phyloP scores from a whole-genome alignment of 805 yeast genomes.

The Geotrichum ghanense region DNA sequence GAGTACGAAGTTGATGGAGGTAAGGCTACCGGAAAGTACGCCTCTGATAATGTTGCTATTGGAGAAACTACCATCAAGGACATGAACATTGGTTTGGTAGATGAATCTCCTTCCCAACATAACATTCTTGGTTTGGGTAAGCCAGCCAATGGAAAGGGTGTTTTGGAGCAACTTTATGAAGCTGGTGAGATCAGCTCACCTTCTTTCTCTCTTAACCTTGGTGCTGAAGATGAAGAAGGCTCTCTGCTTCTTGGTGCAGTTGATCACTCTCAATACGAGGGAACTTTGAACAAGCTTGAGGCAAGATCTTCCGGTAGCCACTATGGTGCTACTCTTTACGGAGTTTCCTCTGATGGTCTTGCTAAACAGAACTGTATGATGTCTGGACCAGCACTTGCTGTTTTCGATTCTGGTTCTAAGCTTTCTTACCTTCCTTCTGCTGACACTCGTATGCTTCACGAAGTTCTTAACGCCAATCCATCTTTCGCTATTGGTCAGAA shows the following conservation, averaged over 20 bases:
- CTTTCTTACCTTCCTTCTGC: constrained; percentile 35
- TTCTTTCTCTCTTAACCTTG: constrained; percentile 17
- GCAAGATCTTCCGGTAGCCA: background rate
- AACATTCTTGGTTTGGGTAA: constrained; percentile 18
- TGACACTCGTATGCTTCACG: constrained; percentile 24
- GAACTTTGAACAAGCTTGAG: constrained; percentile 28
- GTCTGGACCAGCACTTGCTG: constrained; percentile 24
- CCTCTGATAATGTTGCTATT: constrained; percentile 18
- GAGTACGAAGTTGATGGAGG: constrained; percentile 30
- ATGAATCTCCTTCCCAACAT: constrained; percentile 13
- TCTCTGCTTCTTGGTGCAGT: constrained; percentile 42
- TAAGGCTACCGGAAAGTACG: constrained; percentile 24
- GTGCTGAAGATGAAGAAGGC: constrained; percentile 15
- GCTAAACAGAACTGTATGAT: constrained; percentile 16
- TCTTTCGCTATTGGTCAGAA: constrained; percentile 25
- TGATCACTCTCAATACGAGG: constrained; percentile 38
- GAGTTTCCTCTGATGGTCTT: constrained; percentile 15
- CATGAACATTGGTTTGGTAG: constrained; percentile 23
- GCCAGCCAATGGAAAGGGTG: constrained; percentile 8
- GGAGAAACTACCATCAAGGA: constrained; percentile 9
- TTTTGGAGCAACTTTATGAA: constrained; percentile 17
- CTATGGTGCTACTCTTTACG: background rate
- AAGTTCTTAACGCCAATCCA: constrained; percentile 29
- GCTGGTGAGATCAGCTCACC: constrained; percentile 16
- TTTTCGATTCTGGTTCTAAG: constrained; percentile 48